Base-by-base conservation (phyloP, 2,329 filamentous ascomycete species). In the Pseudonectria foliicola region DNA sequence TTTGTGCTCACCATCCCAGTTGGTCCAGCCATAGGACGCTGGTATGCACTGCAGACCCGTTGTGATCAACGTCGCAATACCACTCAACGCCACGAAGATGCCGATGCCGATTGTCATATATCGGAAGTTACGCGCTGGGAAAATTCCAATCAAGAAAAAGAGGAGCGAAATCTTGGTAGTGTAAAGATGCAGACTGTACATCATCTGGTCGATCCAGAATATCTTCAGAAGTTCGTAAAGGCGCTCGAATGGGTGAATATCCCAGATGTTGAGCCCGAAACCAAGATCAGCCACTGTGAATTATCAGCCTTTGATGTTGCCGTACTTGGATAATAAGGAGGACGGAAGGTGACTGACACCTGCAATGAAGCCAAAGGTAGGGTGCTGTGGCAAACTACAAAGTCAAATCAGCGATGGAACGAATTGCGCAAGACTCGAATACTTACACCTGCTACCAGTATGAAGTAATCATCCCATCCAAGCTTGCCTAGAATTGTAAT, bases 151-250 rank as follows among this genome's bases (percentile, higher is more conserved):
- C 2, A 47, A 39, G 12, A 47, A 47, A 21, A 40, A 45, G 2
- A 47, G 42, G 4, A 47, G 43, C 0, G 45, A 47, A 10, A 47
- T 28, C 29, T 47, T 47, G 2, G 45, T 47, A 16, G 39, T 48
- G 35, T 47, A 47, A 12, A 47, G 34, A 4, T 48, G 44, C 12
- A 48, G 23, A 14, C 45, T 48, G 24, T 47, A 47, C 39, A 47
- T 33, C 13, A 47, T 47, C 27, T 48, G 44, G 16, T 47, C 45
- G 6, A 47, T 41, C 45, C 45, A 47, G 31, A 47, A 47, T 4
- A 45, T 23, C 21, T 31, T 45, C 2, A 47, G 29, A 7, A 47
- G 29, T 26, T 47, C 25, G 6, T 47, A 47, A 7, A 47, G 10
- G 8, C 35, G 16, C 7, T 40, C 44, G 7, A 40, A 45, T 1